Conservation (phyloP, 2,329 filamentous ascomycete species). For the Aspergillus eucalypticola region DNA sequence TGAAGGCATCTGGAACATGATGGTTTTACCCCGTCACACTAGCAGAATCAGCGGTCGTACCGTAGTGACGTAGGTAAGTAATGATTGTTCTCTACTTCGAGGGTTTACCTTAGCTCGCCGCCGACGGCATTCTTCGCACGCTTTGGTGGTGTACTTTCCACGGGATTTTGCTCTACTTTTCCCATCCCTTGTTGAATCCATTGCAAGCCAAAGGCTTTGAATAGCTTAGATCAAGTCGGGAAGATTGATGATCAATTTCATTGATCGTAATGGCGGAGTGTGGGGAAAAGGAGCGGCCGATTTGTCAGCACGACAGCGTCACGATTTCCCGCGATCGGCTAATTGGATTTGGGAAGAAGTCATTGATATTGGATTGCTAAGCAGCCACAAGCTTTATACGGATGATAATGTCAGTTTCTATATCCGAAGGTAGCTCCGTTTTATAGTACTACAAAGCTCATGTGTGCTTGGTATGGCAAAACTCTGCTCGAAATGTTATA, state of each 20-base stretch:
- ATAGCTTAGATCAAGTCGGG: neutral
- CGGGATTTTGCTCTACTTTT: neutral
- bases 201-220: neutral
- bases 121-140: slow-evolving; percentile 42
- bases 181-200: neutral
- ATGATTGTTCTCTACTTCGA: neutral
- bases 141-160: slow-evolving; percentile 32
- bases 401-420: no score
- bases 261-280: no score
- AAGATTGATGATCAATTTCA: neutral
- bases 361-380: no score
- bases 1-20: slow-evolving; percentile 36
- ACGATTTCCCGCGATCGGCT: no score
- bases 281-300: neutral
- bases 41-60: neutral
- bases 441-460: no score
- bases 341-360: no score
- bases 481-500: no score
- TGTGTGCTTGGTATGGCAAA: no score
- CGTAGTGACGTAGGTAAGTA: neutral
- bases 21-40: slow-evolving; percentile 38
- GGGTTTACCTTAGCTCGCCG: slow-evolving; percentile 38
- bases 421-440: no score
- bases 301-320: neutral
- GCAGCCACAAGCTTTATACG: no score